Conservation (phyloP, 805 yeast species). For the Yarrowia keelungensis region DNA sequence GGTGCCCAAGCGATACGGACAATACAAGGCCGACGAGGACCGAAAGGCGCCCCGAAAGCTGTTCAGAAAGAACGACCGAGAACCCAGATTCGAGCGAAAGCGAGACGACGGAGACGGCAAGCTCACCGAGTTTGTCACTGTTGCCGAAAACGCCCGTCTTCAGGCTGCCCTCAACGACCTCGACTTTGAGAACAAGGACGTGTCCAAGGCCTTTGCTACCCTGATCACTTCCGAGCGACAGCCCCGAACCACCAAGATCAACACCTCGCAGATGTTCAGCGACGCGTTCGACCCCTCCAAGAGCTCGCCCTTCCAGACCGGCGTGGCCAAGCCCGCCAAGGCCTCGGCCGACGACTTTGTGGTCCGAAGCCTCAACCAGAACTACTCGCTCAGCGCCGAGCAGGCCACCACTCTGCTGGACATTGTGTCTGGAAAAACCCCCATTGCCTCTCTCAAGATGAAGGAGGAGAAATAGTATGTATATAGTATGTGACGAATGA, state of each 20-base stretch:
- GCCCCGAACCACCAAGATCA: slow-evolving; percentile 18
- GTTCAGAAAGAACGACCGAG: neutral
- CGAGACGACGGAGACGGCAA: neutral
- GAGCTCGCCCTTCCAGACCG: slow-evolving; percentile 25
- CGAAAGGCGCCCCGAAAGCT: slow-evolving; percentile 38
- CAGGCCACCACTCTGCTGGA: slow-evolving; percentile 30
- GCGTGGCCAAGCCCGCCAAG: slow-evolving; percentile 32
- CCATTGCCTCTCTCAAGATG: slow-evolving; percentile 40
- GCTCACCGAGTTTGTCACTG: slow-evolving; percentile 8
- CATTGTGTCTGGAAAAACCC: slow-evolving; percentile 42
- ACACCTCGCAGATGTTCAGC: slow-evolving; percentile 15
- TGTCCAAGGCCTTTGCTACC: slow-evolving; percentile 28
- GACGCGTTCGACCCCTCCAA: slow-evolving; percentile 11
- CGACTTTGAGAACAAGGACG: slow-evolving; percentile 6
- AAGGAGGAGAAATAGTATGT: slow-evolving; percentile 38
- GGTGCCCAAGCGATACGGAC: slow-evolving; percentile 34
- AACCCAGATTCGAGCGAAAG: neutral
- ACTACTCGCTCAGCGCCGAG: slow-evolving; percentile 35
- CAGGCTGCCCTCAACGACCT: slow-evolving; percentile 24
- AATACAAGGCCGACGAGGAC: slow-evolving; percentile 28
- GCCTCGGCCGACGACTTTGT: slow-evolving; percentile 6
- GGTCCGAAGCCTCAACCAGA: slow-evolving; percentile 14
- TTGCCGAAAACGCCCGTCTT: slow-evolving; percentile 15
- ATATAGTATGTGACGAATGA: slow-evolving; percentile 23
- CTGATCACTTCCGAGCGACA: slow-evolving; percentile 33